Conservation (phyloP, 345 rosid genomes). For the Eucalyptus urophylla region DNA sequence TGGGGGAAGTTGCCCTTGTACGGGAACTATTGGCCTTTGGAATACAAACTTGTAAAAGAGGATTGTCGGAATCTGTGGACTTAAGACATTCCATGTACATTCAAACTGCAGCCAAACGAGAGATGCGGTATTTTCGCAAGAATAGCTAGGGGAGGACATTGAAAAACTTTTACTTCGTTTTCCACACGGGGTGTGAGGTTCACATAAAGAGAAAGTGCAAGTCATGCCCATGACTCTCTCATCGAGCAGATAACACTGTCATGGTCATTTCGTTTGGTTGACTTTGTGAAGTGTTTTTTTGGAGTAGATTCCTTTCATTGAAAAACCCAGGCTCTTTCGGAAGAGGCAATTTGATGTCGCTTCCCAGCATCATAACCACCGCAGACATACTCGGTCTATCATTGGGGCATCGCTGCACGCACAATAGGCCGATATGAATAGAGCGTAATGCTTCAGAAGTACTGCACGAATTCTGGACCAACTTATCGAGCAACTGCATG, state of each 20-base stretch:
- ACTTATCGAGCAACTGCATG: slow-evolving; percentile 12
- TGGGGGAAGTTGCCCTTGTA: background rate
- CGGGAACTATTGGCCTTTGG: background rate
- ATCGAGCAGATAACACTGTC: background rate
- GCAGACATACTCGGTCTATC: slow-evolving; percentile 38
- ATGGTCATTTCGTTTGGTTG: background rate
- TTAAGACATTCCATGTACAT: background rate
- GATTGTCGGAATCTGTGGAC: background rate
- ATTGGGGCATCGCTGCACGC: slow-evolving; percentile 27
- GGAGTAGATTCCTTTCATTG: background rate
- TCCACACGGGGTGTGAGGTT: background rate
- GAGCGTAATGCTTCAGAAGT: slow-evolving; percentile 10
- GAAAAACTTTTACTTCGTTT: background rate
- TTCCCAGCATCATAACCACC: slow-evolving; percentile 26
- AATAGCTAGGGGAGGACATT: background rate
- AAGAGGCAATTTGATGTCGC: slow-evolving; percentile 19
- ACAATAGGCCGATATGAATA: slow-evolving; percentile 29
- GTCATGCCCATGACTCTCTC: background rate
- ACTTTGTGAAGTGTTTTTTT: background rate
- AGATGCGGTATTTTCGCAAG: background rate
- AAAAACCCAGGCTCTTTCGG: slow-evolving; percentile 31
- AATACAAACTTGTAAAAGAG: background rate
- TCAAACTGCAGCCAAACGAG: background rate
- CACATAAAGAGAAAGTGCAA: background rate
- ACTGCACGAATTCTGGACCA: background rate